These are phyloP conservation scores for Nannochloropsis salina DNA, from an alignment of 108 stramenopile species.

Conservation along the genomic window DNA sequence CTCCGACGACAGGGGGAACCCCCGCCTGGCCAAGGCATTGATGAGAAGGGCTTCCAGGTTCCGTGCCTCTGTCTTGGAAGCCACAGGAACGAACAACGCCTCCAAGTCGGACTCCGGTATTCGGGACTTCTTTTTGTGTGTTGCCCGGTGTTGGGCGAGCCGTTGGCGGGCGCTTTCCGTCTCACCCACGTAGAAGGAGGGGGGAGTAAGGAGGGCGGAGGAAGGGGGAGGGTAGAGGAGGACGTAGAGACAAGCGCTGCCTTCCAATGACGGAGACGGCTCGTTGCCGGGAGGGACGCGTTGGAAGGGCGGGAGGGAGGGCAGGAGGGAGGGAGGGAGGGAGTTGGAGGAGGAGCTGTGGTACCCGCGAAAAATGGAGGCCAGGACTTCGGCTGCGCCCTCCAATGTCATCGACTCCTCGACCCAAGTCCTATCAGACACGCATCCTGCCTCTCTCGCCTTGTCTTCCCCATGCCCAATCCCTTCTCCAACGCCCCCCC, in stretches of 20 bases:
- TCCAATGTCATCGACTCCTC: slow-evolving; percentile 22
- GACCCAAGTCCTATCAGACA: background rate
- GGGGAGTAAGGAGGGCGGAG: background rate
- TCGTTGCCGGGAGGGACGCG: slow-evolving; percentile 26
- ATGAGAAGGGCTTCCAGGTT: slow-evolving; percentile 30
- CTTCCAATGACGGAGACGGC: slow-evolving; percentile 28
- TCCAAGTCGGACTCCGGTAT: slow-evolving; percentile 21
- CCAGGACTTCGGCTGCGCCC: slow-evolving; percentile 22
- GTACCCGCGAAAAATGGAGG: background rate
- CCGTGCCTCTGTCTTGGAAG: slow-evolving; percentile 33
- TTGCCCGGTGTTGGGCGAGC: slow-evolving; percentile 30
- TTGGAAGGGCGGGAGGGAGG: background rate
- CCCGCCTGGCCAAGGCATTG: slow-evolving; percentile 24
- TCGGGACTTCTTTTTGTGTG: background rate
- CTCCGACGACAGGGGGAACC: slow-evolving; percentile 38
- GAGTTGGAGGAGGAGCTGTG: background rate
- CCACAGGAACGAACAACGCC: slow-evolving; percentile 27
- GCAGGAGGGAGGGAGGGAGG: background rate
- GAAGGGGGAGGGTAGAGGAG: background rate
- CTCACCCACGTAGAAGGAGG: slow-evolving; percentile 42
- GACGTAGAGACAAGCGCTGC: slow-evolving; percentile 31
- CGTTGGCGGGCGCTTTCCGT: slow-evolving; percentile 30
- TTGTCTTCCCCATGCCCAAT: background rate
- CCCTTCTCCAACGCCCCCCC: background rate
- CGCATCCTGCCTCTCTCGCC: slow-evolving; percentile 18